A percentile compares a stretch with the other conserved stretches of the same genome.
phyloP scores from a whole-genome alignment of 2,329 filamentous ascomycete species.

The Domatiomyces catenatus region DNA sequence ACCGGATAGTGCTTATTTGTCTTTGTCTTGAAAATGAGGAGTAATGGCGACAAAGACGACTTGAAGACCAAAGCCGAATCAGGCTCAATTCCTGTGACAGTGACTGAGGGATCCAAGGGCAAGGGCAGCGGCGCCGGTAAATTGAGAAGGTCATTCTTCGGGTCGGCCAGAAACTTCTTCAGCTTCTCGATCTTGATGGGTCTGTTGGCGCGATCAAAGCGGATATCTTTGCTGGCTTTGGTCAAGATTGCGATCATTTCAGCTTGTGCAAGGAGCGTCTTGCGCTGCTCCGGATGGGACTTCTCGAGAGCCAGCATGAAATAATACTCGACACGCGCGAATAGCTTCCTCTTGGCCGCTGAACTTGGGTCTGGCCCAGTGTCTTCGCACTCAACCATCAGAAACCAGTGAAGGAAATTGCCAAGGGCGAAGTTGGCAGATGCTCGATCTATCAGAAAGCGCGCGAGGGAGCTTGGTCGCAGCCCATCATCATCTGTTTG shows the following conservation, averaged over 20 bases:
- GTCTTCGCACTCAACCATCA: slow-evolving; percentile 95
- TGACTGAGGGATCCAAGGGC: slow-evolving; percentile 70
- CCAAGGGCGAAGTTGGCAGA: slow-evolving; percentile 78
- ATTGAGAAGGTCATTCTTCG: slow-evolving; percentile 69
- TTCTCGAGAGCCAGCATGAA: slow-evolving; percentile 82
- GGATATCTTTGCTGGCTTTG: slow-evolving; percentile 78
- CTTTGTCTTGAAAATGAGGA: slow-evolving; percentile 59
- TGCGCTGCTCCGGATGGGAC: slow-evolving; percentile 57
- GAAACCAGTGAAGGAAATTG: slow-evolving; percentile 94
- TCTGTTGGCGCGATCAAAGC: slow-evolving; percentile 61
- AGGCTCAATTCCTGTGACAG: slow-evolving; percentile 62
- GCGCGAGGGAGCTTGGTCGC: slow-evolving; percentile 69
- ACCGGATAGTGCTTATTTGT: slow-evolving; percentile 51
- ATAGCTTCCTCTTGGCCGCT: slow-evolving; percentile 57
- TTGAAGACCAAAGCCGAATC: slow-evolving; percentile 90
- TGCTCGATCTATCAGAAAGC: slow-evolving; percentile 76
- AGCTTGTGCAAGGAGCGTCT: slow-evolving; percentile 66
- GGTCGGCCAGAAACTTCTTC: slow-evolving; percentile 70
- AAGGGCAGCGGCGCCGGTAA: slow-evolving; percentile 80
- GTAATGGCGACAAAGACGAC: slow-evolving; percentile 79
- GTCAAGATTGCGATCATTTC: slow-evolving; percentile 77
- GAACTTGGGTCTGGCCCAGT: slow-evolving; percentile 56
- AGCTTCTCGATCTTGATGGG: slow-evolving; percentile 67
- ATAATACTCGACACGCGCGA: slow-evolving; percentile 84
- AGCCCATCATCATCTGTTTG: slow-evolving; percentile 46